These are phyloP conservation scores for Dissophora ornata DNA, from an alignment of 192 early-diverging fungal genomes.

Conservation along the genomic window DNA sequence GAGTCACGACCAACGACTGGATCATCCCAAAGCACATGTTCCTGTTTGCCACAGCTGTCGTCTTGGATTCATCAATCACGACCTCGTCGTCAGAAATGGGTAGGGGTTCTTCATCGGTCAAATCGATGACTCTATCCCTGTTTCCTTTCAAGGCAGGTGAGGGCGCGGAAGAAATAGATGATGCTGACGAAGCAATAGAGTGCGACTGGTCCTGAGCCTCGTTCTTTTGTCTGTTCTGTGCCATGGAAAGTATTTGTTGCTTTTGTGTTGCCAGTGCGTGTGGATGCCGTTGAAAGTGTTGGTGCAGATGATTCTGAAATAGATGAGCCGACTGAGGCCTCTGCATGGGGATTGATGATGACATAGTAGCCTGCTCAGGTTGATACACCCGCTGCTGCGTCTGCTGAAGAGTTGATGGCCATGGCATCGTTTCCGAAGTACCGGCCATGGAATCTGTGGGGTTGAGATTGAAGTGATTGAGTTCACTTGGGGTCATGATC, in stretches of 20 bases:
- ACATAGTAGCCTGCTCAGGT: not conserved
- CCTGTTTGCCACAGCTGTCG: slow-evolving; percentile 46
- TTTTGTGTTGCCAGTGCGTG: not conserved
- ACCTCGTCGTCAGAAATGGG: slow-evolving; percentile 44
- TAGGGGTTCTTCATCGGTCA: slow-evolving; percentile 38
- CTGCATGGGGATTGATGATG: not conserved
- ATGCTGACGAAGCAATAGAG: slow-evolving; percentile 1
- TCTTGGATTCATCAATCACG: slow-evolving; percentile 49
- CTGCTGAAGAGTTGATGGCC: not conserved
- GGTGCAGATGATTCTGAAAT: slow-evolving; percentile 2
- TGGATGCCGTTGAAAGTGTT: slow-evolving; percentile 6
- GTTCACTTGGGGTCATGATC: slow-evolving; percentile 1
- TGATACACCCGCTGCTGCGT: slow-evolving; percentile 1
- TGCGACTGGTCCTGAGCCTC: slow-evolving; percentile 4
- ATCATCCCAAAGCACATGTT: slow-evolving; percentile 58
- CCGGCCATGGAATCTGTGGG: not conserved
- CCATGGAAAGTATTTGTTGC: not conserved
- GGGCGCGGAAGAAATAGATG: slow-evolving; percentile 10
- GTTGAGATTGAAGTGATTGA: slow-evolving; percentile 31
- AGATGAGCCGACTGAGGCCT: not conserved
- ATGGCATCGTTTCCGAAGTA: not conserved
- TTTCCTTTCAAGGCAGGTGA: slow-evolving; percentile 9
- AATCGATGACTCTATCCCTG: slow-evolving; percentile 22
- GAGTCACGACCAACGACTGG: slow-evolving; percentile 34
- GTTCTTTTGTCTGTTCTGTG: not conserved